A percentile compares a stretch with the other conserved stretches of the same genome.
These are phyloP conservation scores for Exophiala spinifera DNA, from an alignment of 2,329 filamentous ascomycete species.

Conservation along the genomic window DNA sequence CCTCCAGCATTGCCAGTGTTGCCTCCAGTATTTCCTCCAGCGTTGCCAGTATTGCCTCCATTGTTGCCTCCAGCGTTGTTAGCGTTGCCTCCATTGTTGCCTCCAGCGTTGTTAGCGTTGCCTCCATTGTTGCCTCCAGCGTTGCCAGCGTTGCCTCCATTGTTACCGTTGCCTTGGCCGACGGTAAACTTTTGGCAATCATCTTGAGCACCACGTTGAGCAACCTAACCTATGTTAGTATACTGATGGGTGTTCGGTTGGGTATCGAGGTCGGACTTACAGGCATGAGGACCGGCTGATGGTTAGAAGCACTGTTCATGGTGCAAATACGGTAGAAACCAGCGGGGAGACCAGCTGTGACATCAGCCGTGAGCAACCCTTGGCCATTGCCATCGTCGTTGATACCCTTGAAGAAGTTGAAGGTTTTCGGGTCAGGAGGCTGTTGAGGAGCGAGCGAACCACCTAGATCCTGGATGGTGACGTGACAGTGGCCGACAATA, in stretches of 20 bases:
- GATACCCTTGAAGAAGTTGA: constrained; percentile 59
- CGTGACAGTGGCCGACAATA: constrained; percentile 39
- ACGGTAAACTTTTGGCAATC: constrained; percentile 62
- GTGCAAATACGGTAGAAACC: constrained; percentile 66
- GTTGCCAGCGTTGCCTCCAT: constrained; percentile 35
- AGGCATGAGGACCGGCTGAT: constrained; percentile 60
- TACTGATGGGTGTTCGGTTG: background rate
- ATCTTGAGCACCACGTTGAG: constrained; percentile 65
- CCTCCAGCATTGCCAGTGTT: background rate
- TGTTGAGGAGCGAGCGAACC: constrained; percentile 35
- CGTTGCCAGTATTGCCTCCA: constrained; percentile 35
- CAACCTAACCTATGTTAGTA: constrained; percentile 40
- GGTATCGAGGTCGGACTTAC: constrained; percentile 17
- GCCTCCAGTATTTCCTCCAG: constrained; percentile 37
- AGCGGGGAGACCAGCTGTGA: constrained; percentile 57
- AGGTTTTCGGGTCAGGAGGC: constrained; percentile 42
- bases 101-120: background rate
- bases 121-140: constrained; percentile 34
- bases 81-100: background rate
- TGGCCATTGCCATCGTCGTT: constrained; percentile 58
- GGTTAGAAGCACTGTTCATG: constrained; percentile 62
- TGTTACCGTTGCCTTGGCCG: constrained; percentile 45
- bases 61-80: background rate
- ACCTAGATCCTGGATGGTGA: constrained; percentile 52
- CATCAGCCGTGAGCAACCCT: constrained; percentile 53